Percentiles rank a stretch among this genome's conserved stretches.
phyloP scores from a whole-genome alignment of 306 rosid genomes.

The Lathyrus tuberosus region DNA sequence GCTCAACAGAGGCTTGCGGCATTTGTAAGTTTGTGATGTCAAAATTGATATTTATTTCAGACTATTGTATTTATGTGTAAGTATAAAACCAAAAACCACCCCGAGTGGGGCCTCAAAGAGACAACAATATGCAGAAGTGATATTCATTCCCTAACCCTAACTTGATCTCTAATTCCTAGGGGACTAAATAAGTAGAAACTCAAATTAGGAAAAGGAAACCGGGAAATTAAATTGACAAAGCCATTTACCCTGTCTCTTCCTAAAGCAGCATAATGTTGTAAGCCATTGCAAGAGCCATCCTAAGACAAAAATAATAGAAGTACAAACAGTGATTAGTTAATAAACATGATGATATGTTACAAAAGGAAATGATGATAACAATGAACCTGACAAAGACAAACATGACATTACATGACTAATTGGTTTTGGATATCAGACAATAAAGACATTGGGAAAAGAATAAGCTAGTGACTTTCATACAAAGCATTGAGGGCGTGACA shows the following conservation, averaged over 20 bases:
- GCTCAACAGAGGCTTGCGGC: not conserved
- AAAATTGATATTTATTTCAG: not conserved
- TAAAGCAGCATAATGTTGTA: conserved; percentile 98
- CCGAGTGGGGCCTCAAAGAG: not conserved
- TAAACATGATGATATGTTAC: conserved; percentile 17
- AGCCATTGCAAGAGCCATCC: conserved; percentile 99
- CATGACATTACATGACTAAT: conserved; percentile 9
- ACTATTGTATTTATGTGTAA: not conserved
- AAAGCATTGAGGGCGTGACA: conserved; percentile 8
- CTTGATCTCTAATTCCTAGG: conserved; percentile 31
- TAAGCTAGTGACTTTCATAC: conserved; percentile 19
- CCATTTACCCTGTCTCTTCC: conserved; percentile 93
- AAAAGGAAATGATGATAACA: conserved; percentile 34
- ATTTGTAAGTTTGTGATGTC: not conserved
- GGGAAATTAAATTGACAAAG: not conserved
- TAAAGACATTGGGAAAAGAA: conserved; percentile 14
- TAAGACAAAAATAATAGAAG: conserved; percentile 40
- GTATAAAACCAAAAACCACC: not conserved
- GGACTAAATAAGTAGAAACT: conserved; percentile 18
- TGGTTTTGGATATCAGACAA: conserved; percentile 29
- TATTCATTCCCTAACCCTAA: conserved; percentile 26
- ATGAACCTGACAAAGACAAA: conserved; percentile 30
- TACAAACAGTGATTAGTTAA: conserved; percentile 23
- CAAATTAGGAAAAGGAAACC: not conserved
- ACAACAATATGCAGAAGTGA: conserved; percentile 3